Conservation (phyloP, 2,329 filamentous ascomycete genomes). For the Fusarium brevicatenulatum region DNA sequence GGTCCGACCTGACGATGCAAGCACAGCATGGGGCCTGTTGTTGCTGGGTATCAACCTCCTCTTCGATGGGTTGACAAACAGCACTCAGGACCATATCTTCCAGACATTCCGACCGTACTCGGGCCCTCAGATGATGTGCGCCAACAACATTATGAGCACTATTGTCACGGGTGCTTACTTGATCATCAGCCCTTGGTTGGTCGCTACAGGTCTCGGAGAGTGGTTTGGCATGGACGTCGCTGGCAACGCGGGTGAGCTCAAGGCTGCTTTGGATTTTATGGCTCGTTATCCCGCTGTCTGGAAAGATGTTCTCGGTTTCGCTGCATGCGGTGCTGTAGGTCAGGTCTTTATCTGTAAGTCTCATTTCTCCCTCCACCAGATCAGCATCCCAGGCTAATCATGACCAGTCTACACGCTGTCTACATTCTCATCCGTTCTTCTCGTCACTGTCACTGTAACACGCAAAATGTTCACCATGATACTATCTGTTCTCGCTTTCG, state of each 20-base stretch:
- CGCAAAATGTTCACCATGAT: slow-evolving; percentile 99
- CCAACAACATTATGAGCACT: slow-evolving; percentile 90
- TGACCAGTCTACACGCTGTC: slow-evolving; percentile 83
- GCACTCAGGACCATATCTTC: slow-evolving; percentile 96
- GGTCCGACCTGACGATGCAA: slow-evolving; percentile 59
- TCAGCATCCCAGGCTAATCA: slow-evolving; percentile 29
- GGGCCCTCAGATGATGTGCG: slow-evolving; percentile 99
- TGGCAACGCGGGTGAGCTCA: slow-evolving; percentile 78
- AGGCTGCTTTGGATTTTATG: slow-evolving; percentile 83
- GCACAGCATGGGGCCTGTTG: slow-evolving; percentile 81
- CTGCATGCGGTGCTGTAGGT: slow-evolving; percentile 88
- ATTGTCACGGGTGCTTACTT: slow-evolving; percentile 81
- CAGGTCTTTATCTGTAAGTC: slow-evolving; percentile 91
- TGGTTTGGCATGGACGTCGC: slow-evolving; percentile 74
- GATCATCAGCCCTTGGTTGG: slow-evolving; percentile 81
- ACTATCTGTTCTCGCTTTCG: slow-evolving; percentile 92
- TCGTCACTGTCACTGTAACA: slow-evolving; percentile 97
- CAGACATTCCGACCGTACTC: slow-evolving; percentile 79
- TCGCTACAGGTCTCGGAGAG: slow-evolving; percentile 70
- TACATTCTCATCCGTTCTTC: slow-evolving; percentile 88
- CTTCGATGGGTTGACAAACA: slow-evolving; percentile 96
- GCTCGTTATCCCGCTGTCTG: slow-evolving; percentile 81
- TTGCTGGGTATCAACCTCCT: slow-evolving; percentile 89
- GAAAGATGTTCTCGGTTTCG: slow-evolving; percentile 89
- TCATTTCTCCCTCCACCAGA: background rate